phyloP scores from a whole-genome alignment of 108 stramenopile species.

The Aureococcus anophagefferens region DNA sequence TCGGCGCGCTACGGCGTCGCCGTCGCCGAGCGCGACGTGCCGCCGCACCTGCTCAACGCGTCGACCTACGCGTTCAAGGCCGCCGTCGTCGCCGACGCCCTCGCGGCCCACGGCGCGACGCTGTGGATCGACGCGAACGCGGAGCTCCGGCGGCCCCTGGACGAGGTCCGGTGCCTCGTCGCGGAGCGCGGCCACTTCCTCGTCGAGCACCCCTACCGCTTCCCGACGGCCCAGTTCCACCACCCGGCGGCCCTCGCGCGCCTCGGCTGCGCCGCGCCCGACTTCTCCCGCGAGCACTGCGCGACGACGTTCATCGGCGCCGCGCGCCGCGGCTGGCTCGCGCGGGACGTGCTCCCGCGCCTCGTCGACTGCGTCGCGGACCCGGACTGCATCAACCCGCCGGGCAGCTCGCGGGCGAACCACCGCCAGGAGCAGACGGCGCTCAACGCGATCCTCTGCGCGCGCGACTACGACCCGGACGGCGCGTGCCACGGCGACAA shows the following conservation, averaged over 20 bases:
- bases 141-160: not conserved
- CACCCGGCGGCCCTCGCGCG: not conserved
- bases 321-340: not conserved
- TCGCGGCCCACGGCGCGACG: not conserved
- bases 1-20: too few species aligned
- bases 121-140: not conserved
- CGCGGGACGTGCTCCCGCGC: not conserved
- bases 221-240: not conserved
- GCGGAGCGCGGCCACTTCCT: not conserved
- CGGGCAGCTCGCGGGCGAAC: not conserved
- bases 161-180: not conserved
- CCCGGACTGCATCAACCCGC: not conserved
- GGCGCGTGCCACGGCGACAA: not conserved
- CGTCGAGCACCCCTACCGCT: not conserved
- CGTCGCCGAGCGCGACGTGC: too few species aligned
- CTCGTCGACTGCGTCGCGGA: not conserved
- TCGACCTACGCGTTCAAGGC: too few species aligned
- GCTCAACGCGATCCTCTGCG: not conserved
- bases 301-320: not conserved
- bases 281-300: not conserved
- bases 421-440: conserved; percentile 1
- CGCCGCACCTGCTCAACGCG: too few species aligned
- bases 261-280: not conserved
- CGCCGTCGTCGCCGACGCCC: not conserved
- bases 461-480: not conserved